Conservation (phyloP, 805 yeast species). For the Hanseniaspora mollemarum region DNA sequence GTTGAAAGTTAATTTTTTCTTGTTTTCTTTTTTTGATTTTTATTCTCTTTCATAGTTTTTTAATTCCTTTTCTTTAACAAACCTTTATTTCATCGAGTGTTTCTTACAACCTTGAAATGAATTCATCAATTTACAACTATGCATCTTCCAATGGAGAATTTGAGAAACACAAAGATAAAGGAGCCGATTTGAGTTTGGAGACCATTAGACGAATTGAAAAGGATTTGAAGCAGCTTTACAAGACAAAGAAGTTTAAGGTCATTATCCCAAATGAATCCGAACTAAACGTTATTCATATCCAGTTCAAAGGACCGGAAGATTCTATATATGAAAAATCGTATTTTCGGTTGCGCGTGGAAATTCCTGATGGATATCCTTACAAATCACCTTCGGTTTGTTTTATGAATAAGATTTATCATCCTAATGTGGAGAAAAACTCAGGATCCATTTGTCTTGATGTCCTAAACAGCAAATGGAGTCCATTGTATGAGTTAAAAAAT, state of each 20-base stretch:
- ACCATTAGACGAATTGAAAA: slow-evolving; percentile 56
- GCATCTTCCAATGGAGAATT: background rate
- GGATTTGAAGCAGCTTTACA: slow-evolving; percentile 87
- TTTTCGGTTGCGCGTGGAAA: slow-evolving; percentile 85
- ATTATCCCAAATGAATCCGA: slow-evolving; percentile 58
- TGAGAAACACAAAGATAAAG: background rate
- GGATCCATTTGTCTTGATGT: slow-evolving; percentile 95
- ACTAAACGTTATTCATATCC: slow-evolving; percentile 32
- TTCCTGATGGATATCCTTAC: slow-evolving; percentile 91
- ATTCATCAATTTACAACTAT: no score
- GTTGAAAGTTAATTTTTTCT: no score
- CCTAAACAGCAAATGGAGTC: slow-evolving; percentile 95
- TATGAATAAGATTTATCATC: slow-evolving; percentile 82
- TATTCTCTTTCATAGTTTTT: no score
- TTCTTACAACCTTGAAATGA: no score
- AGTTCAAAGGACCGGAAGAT: slow-evolving; percentile 74
- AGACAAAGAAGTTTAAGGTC: slow-evolving; percentile 80
- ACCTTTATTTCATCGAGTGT: no score
- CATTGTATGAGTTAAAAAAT: slow-evolving; percentile 85
- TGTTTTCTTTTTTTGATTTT: no score
- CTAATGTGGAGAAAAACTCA: slow-evolving; percentile 80
- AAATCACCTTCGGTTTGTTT: slow-evolving; percentile 94
- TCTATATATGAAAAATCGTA: slow-evolving; percentile 83
- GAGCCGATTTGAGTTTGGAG: background rate
- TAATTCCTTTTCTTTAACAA: no score